Percentiles rank a stretch among this genome's conserved stretches.
Conservation (phyloP, 108 stramenopile genomes). For the Skeletonema marinoi region DNA sequence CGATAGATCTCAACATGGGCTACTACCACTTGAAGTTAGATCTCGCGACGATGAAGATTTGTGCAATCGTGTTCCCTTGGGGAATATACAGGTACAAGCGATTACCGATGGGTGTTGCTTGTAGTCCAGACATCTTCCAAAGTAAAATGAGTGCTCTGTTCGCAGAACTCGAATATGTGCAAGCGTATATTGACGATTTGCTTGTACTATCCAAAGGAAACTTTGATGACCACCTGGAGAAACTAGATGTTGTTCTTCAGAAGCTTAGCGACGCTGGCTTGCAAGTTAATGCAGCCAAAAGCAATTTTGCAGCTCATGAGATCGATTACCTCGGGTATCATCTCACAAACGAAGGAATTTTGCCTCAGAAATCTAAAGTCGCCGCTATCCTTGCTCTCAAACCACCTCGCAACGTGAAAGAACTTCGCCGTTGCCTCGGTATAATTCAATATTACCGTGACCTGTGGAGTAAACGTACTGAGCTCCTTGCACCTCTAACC, state of each 20-base stretch:
- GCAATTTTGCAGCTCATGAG: slow-evolving; percentile 11
- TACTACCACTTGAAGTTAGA: too few relatives aligned
- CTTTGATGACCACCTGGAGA: slow-evolving; percentile 33
- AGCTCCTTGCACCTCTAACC: slow-evolving; percentile 55
- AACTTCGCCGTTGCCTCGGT: slow-evolving; percentile 14
- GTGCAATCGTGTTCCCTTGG: too few relatives aligned
- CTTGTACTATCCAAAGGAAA: slow-evolving; percentile 14
- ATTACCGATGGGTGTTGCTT: too few relatives aligned
- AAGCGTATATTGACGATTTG: slow-evolving; percentile 44
- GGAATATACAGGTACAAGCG: too few relatives aligned
- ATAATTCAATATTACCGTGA: slow-evolving; percentile 56
- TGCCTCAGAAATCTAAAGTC: slow-evolving; percentile 19
- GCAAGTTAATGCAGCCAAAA: neutral
- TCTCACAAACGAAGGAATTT: slow-evolving; percentile 12
- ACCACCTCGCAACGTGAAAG: slow-evolving; percentile 10
- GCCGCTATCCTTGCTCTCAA: slow-evolving; percentile 40
- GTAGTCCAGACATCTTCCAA: too few relatives aligned
- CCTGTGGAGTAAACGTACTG: slow-evolving; percentile 41
- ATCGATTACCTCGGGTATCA: slow-evolving; percentile 36
- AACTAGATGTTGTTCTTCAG: slow-evolving; percentile 18
- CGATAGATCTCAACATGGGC: too few relatives aligned
- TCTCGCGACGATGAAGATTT: too few relatives aligned
- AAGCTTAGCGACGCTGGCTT: slow-evolving; percentile 18
- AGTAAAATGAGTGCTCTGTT: too few relatives aligned
- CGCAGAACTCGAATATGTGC: too few relatives aligned